Evolutionary conservation across 2,329 filamentous ascomycete species (phyloP).

Genomic region (Lojkania enalia): DNA sequence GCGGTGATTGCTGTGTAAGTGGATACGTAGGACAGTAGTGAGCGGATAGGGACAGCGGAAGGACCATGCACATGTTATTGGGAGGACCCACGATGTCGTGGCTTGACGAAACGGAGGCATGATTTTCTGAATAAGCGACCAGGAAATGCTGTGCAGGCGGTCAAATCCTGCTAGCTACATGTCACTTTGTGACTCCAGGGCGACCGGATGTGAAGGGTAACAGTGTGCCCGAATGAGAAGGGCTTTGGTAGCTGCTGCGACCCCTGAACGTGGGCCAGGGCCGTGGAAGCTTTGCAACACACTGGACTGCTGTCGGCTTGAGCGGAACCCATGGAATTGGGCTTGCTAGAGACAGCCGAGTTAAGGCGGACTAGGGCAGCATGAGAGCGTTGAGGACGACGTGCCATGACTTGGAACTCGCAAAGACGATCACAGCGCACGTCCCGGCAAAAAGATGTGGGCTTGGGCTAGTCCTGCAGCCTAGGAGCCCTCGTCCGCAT

Average conservation of each 20-base stretch:
- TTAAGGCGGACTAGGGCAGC: slow-evolving; percentile 38
- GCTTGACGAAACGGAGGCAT: slow-evolving; percentile 28
- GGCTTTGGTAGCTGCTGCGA: slow-evolving; percentile 17
- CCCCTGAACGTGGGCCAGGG: slow-evolving; percentile 44
- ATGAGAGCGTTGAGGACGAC: slow-evolving; percentile 36
- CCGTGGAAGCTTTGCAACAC: slow-evolving; percentile 32
- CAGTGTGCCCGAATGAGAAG: slow-evolving; percentile 24
- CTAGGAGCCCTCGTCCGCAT: slow-evolving; percentile 11
- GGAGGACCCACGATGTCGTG: slow-evolving; percentile 32
- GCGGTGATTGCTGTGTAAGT: slow-evolving; percentile 43
- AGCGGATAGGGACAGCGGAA: slow-evolving; percentile 44
- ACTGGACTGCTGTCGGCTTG: slow-evolving; percentile 34
- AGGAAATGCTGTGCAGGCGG: slow-evolving; percentile 36
- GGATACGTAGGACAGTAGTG: slow-evolving; percentile 41
- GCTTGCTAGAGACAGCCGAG: slow-evolving; percentile 34
- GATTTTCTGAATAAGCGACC: slow-evolving; percentile 31
- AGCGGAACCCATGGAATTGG: slow-evolving; percentile 42
- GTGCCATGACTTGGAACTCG: slow-evolving; percentile 38
- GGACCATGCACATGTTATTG: slow-evolving; percentile 37
- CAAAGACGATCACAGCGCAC: slow-evolving; percentile 39
- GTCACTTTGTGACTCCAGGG: slow-evolving; percentile 32
- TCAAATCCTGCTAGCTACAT: slow-evolving; percentile 24
- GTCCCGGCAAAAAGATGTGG: slow-evolving; percentile 34
- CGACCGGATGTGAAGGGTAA: slow-evolving; percentile 27
- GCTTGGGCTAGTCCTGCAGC: slow-evolving; percentile 17